phyloP scores from a whole-genome alignment of 345 rosid genomes.

The Salix suchowensis region DNA sequence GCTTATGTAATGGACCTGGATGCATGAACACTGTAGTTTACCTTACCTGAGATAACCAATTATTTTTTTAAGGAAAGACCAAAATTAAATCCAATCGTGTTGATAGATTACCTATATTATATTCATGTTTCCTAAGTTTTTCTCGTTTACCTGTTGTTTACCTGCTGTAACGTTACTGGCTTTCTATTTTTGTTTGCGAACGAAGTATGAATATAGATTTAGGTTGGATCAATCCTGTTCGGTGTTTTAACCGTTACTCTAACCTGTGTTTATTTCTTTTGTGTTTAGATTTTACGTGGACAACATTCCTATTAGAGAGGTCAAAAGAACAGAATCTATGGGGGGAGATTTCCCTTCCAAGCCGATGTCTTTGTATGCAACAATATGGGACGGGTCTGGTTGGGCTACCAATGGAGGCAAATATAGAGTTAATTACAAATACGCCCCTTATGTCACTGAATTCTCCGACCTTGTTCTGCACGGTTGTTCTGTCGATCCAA shows the following conservation, averaged over 20 bases:
- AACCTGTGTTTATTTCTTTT: not conserved
- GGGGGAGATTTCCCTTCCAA: conserved; percentile 88
- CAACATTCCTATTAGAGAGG: conserved; percentile 69
- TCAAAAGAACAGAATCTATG: conserved; percentile 60
- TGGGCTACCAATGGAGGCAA: conserved; percentile 99
- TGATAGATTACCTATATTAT: not conserved
- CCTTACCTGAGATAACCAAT: not conserved
- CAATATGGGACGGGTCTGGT: conserved; percentile 92
- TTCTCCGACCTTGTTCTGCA: conserved; percentile 74
- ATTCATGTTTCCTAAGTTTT: not conserved
- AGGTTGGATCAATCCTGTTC: not conserved
- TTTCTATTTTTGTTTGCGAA: not conserved
- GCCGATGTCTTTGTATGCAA: conserved; percentile 92
- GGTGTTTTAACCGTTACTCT: not conserved
- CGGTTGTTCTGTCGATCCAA: conserved; percentile 84
- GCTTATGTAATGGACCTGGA: conserved; percentile 11
- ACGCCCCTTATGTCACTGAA: conserved; percentile 65
- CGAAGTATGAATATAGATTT: not conserved
- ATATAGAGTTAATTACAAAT: conserved; percentile 86
- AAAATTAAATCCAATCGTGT: not conserved
- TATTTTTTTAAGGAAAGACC: not conserved
- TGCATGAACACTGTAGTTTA: not conserved
- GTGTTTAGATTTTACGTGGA: conserved; percentile 71
- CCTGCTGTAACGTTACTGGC: not conserved
- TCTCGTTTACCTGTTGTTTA: not conserved